Base-by-base conservation (phyloP, 768 basidiomycete species). In the Termitomyces sp. region DNA sequence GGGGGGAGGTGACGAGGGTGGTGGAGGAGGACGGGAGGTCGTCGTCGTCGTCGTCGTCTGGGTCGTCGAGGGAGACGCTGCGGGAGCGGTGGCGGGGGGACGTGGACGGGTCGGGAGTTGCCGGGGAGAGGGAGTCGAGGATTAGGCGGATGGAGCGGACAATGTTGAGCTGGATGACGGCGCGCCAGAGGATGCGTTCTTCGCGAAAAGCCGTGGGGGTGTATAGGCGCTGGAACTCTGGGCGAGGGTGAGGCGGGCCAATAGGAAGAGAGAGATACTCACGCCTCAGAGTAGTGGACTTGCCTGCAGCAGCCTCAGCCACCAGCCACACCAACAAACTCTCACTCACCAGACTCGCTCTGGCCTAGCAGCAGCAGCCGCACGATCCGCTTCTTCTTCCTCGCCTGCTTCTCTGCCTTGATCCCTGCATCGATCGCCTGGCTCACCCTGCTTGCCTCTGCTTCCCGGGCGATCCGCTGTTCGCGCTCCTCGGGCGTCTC, bases 231-330 rank as follows among this genome's bases (percentile, higher is more conserved):
- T 93, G 91, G 63, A 88, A 93, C 66, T 93, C 89, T 91, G 72
- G 3, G 37, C 54, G 31, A 63, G 51, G 5, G 27, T 45, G 56
- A 39, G 55, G 22, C 67, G 27, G 63, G 59, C 3, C 27, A 27
- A 46, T 13, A 6, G 30, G 11, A 42, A 22, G 55, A 30, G 39
- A n/a, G 53, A 16, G 48, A 47, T 24, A 84, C 88, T 73, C 73
- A 91, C 89, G 91, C 68, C 90, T 78, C 36, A 92, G 76, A 1
- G 90, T 91, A 1, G 89, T 92, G 0, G 88, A 90, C 75, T 91
- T 91, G 60, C 88, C 89, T 90, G 59, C 24, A 62, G 3, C 55
- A 57, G n/a, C 24, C 48, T 44, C 18, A 16, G 9, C 31, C 27
- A 33, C 6, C 12, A n/a, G 55, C 24, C 7, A 39, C 48, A 42